phyloP scores from a whole-genome alignment of 1,284 basidiomycete species.

The Marasmius oreades region DNA sequence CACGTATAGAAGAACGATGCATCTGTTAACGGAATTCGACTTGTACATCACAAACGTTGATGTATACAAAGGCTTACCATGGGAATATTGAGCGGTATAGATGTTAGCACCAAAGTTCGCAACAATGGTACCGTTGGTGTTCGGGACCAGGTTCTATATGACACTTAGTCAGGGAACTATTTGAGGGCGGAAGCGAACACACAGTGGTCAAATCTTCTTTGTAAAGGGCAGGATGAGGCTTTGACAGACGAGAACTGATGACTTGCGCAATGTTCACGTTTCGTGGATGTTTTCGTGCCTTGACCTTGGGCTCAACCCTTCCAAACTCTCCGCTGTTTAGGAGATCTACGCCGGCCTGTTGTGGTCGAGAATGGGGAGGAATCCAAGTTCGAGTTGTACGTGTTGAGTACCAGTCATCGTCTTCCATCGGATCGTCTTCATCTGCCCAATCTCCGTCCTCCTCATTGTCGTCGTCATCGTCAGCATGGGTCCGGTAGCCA shows the following conservation, averaged over 20 bases:
- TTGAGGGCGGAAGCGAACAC: constrained; percentile 19
- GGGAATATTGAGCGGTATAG: constrained; percentile 92
- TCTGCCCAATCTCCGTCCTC: constrained; percentile 7
- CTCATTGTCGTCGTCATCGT: constrained; percentile 24
- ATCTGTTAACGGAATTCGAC: constrained; percentile 38
- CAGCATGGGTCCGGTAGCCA: not conserved
- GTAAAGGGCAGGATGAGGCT: constrained; percentile 33
- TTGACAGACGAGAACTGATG: constrained; percentile 40
- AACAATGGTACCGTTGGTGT: constrained; percentile 84
- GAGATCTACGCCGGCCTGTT: constrained; percentile 68
- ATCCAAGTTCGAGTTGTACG: constrained; percentile 32
- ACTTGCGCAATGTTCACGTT: constrained; percentile 44
- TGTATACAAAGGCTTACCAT: constrained; percentile 37
- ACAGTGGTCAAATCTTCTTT: constrained; percentile 57
- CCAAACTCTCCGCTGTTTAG: constrained; percentile 87
- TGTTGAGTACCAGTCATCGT: constrained; percentile 22
- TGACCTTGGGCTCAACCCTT: constrained; percentile 48
- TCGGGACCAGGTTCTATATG: constrained; percentile 73
- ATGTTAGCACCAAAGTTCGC: constrained; percentile 79
- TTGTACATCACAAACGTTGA: constrained; percentile 15
- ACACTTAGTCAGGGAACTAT: constrained; percentile 7
- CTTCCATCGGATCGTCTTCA: constrained; percentile 21
- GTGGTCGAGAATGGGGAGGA: constrained; percentile 58
- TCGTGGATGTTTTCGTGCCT: constrained; percentile 26
- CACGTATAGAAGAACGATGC: constrained; percentile 83